Evolutionary conservation across 768 basidiomycete species (phyloP), one percentile per base, ranked within the genome.

Genomic region (Mrakia hoshinonis): DNA sequence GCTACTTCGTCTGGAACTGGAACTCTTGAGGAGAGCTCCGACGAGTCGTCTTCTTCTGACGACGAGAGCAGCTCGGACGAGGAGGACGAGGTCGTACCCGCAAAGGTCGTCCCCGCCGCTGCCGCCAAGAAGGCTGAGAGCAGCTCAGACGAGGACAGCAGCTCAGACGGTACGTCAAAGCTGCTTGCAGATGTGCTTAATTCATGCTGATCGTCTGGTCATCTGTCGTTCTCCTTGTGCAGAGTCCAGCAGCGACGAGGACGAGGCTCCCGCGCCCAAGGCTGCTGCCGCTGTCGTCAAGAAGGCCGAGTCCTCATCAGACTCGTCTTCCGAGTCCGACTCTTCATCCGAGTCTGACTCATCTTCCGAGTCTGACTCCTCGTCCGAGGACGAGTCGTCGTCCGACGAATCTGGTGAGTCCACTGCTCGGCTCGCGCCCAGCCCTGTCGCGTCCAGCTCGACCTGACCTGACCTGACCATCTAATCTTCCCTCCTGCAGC

Each of bases 311-410:
- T 66, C 70, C n/a, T 52, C 49, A 18, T 69, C 54, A 2, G 10
- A 9, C 24, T 26, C 54, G 20, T 60, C 43, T 1, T 69, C 67
- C 52, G 48, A 51, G 24, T 48, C 68, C 10, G 52, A 55, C 34
- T 69, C 68, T 7, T 39, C 49, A 49, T 63, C 54, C 67, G 39
- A 34, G 48, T 39, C 26, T 20, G 46, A 38, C 43, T 69, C 47
- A 10, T 73, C 73, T 15, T 73, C 73, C 46, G 60, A 58, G 52
- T 73, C 73, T 34, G 61, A 49, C 22, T 74, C 74, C 12, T 65
- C 60, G 66, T 61, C 43, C 55, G 70, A 66, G 67, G 69, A 55
- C 64, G 76, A 67, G 75, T 38, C 38, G 49, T 43, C 58, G 58
- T 61, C 58, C 58, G 58, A 61, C 58, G 58, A 61, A 31, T 61